Percentiles rank a stretch among this genome's conserved stretches.
These are phyloP conservation scores for Mycena haematopus DNA, from an alignment of 768 basidiomycete genomes.

Conservation along the genomic window DNA sequence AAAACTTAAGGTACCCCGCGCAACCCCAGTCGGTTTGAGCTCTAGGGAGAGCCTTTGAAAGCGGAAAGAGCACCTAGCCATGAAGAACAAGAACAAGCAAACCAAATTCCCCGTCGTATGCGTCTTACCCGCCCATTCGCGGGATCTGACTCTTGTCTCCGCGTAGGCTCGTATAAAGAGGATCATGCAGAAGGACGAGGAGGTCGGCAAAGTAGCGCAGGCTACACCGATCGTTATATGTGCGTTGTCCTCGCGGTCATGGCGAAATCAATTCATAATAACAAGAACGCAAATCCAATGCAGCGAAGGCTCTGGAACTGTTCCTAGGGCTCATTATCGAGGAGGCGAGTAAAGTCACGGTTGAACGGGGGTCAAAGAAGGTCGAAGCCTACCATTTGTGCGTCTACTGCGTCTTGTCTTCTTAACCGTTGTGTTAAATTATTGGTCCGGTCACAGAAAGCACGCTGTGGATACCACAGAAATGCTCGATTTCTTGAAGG, in stretches of 20 bases:
- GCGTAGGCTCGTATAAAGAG: conserved; percentile 94
- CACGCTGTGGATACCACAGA: conserved; percentile 88
- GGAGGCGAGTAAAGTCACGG: conserved; percentile 81
- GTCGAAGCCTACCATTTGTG: conserved; percentile 94
- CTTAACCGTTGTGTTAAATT: not conserved
- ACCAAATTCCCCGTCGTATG: conserved; percentile 92
- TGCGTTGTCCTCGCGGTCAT: conserved; percentile 51
- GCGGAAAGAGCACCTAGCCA: conserved; percentile 34
- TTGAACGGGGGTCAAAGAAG: conserved; percentile 81
- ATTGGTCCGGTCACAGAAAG: conserved; percentile 62
- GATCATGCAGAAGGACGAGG: conserved; percentile 99
- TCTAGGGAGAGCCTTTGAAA: not conserved
- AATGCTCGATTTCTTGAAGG: conserved; percentile 93
- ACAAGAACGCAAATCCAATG: not conserved
- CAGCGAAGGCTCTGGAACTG: conserved; percentile 94
- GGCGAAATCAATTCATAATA: not conserved
- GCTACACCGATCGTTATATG: conserved; percentile 97
- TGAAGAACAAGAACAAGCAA: conserved; percentile 92
- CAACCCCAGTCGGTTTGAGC: not conserved
- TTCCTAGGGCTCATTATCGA: conserved; percentile 88
- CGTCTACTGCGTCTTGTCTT: conserved; percentile 40
- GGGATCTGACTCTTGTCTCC: not conserved
- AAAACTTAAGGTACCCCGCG: not conserved
- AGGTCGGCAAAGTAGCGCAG: conserved; percentile 97
- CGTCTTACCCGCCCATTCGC: conserved; percentile 19